Conservation (phyloP, 1,139 yeast species). For the Yamadazyma buinensis region DNA sequence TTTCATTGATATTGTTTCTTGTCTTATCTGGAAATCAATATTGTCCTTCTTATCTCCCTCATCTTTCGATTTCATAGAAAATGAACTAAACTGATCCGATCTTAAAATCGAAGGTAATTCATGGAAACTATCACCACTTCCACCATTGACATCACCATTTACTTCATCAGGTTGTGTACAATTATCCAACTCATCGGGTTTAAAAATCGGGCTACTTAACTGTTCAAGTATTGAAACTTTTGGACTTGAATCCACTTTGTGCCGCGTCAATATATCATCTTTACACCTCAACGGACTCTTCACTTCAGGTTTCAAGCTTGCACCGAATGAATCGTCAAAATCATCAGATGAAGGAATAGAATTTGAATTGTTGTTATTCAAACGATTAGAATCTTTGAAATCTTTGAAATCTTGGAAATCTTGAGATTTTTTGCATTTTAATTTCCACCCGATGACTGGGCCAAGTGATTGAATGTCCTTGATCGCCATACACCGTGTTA, state of each 20-base stretch:
- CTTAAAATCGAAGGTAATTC: conserved; percentile 1
- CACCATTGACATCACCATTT: not conserved
- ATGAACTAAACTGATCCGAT: conserved; percentile 3
- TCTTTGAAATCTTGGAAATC: too few relatives aligned
- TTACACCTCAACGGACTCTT: not conserved
- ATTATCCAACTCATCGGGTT: not conserved
- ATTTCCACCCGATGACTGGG: not conserved
- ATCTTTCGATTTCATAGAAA: not conserved
- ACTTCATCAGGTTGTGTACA: not conserved
- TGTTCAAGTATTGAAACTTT: not conserved
- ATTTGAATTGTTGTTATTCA: too few relatives aligned
- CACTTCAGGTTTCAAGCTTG: conserved; percentile 4
- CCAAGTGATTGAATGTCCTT: not conserved
- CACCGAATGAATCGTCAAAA: conserved; percentile 8
- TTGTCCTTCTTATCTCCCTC: not conserved
- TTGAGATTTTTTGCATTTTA: not conserved
- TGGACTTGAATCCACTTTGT: conserved; percentile 1
- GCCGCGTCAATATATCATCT: not conserved
- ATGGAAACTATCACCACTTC: too few relatives aligned
- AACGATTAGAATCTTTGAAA: too few relatives aligned
- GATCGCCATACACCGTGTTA: not conserved
- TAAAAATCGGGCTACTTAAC: not conserved
- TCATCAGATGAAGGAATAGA: conserved; percentile 7
- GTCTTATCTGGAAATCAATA: not conserved
- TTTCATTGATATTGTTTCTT: too few relatives aligned